Evolutionary conservation across 2,329 filamentous ascomycete species (phyloP), one percentile per base, ranked within the genome.

Genomic region (Fusarium brevicatenulatum): DNA sequence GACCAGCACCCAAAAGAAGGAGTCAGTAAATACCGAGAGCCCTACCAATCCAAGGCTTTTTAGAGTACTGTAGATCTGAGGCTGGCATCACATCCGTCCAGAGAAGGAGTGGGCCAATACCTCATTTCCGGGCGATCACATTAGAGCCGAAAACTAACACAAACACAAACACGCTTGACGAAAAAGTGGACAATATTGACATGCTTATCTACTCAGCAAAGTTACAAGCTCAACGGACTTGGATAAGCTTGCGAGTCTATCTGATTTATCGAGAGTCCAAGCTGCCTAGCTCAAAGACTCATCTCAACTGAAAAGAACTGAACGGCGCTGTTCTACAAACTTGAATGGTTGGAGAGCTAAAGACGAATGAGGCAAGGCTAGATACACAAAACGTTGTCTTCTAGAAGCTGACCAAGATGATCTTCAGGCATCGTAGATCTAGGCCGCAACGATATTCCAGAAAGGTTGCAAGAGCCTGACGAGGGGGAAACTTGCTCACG

Each of bases 371-470:
- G 40, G 49, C 39, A 53, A 52, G 32, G 62, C 56, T 34, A 34
- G 30, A 50, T 37, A 23, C 34, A 25, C 40, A n/a, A 52, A 64
- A 65, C 34, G 63, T 37, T 53, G 21, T 65, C 52, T 69, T 65
- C 56, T 70, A 40, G 65, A 69, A 57, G 25, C 46, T n/a, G 39
- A 36, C 46, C 49, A 46, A 58, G 43, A 43, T 47, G 66, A 69
- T 70, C 65, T 65, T 53, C 58, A 54, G 58, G 52, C 66, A 69
- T 69, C 65, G 44, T 42, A 70, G 66, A 69, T 69, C 66, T 58
- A n/a, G 40, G 50, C 37, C 44, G 28, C 34, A 30, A 54, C n/a
- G 39, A 52, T 55, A 67, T 53, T 57, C 40, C 36, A 40, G 42
- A 25, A 28, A 42, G 36, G 21, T 50, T 58, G 32, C 16, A 36